These are phyloP conservation scores for Erodium chrysanthum DNA, from an alignment of 441 rosid species.

Conservation along the genomic window DNA sequence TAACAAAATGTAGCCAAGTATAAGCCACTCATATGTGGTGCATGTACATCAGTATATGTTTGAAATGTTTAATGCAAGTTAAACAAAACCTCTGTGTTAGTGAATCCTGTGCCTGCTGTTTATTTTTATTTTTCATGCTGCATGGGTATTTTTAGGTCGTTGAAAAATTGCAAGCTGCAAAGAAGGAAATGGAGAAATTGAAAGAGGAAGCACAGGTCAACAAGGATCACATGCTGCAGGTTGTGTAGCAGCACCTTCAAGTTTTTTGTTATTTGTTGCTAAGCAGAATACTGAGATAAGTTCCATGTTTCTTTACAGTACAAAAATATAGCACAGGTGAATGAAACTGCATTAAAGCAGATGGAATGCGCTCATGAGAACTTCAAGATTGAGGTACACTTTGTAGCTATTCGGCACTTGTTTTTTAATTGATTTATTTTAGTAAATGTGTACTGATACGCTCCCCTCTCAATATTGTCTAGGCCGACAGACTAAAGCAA, in stretches of 20 bases:
- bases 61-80: not conserved
- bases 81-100: not conserved
- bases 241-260: constrained; percentile 21
- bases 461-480: constrained; percentile 13
- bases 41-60: not conserved
- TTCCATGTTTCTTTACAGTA: constrained; percentile 47
- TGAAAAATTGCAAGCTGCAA: constrained; percentile 43
- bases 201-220: constrained; percentile 70
- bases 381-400: constrained; percentile 64
- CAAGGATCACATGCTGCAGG: constrained; percentile 96
- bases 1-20: too few relatives aligned
- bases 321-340: constrained; percentile 85
- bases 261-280: constrained; percentile 6
- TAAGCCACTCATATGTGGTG: not conserved
- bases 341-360: constrained; percentile 83
- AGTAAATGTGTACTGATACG: not conserved
- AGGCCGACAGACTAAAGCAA: constrained; percentile 64
- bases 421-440: not conserved
- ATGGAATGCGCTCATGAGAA: constrained; percentile 84
- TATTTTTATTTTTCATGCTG: constrained; percentile 16
- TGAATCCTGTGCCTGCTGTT: not conserved
- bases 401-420: not conserved
- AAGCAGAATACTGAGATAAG: constrained; percentile 14
- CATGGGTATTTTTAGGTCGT: constrained; percentile 37
- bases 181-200: constrained; percentile 63